Conservation (phyloP, 2,329 filamentous ascomycete genomes). For the Emergomyces africanus region DNA sequence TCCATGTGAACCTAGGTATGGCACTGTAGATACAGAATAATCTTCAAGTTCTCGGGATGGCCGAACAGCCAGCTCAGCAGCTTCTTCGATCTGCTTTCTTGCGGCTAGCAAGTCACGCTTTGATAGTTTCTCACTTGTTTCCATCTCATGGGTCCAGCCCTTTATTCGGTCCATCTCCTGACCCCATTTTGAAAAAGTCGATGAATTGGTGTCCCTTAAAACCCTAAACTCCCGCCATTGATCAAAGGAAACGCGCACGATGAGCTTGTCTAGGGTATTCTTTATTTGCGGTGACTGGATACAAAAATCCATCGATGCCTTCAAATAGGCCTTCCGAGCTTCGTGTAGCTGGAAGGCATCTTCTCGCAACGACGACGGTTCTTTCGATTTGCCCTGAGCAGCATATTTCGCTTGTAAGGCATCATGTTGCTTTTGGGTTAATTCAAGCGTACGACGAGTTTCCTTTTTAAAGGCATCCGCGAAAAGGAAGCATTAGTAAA, state of each 20-base stretch:
- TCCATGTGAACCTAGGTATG: slow-evolving; percentile 61
- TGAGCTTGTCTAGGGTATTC: slow-evolving; percentile 67
- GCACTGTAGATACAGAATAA: slow-evolving; percentile 80
- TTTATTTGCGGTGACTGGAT: slow-evolving; percentile 76
- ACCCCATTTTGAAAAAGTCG: slow-evolving; percentile 52
- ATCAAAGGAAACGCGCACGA: slow-evolving; percentile 74
- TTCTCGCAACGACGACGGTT: slow-evolving; percentile 78
- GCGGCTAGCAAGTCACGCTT: slow-evolving; percentile 67
- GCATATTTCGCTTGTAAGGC: slow-evolving; percentile 68
- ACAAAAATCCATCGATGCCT: slow-evolving; percentile 87
- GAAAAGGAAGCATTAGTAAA: slow-evolving; percentile 6
- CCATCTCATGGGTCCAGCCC: slow-evolving; percentile 92
- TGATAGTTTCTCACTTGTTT: slow-evolving; percentile 72
- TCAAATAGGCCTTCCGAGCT: slow-evolving; percentile 77
- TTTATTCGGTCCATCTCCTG: slow-evolving; percentile 81
- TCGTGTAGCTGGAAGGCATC: slow-evolving; percentile 95
- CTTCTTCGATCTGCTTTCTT: slow-evolving; percentile 69
- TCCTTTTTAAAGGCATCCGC: slow-evolving; percentile 41
- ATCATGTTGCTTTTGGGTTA: slow-evolving; percentile 75
- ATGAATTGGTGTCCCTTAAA: slow-evolving; percentile 52
- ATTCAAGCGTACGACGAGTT: slow-evolving; percentile 59
- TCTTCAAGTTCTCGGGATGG: slow-evolving; percentile 89
- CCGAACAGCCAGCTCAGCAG: slow-evolving; percentile 54
- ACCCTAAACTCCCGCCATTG: slow-evolving; percentile 77
- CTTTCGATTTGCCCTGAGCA: slow-evolving; percentile 80